Base-by-base conservation (phyloP, 192 early-diverging fungal species). In the Oehlia diaphana region DNA sequence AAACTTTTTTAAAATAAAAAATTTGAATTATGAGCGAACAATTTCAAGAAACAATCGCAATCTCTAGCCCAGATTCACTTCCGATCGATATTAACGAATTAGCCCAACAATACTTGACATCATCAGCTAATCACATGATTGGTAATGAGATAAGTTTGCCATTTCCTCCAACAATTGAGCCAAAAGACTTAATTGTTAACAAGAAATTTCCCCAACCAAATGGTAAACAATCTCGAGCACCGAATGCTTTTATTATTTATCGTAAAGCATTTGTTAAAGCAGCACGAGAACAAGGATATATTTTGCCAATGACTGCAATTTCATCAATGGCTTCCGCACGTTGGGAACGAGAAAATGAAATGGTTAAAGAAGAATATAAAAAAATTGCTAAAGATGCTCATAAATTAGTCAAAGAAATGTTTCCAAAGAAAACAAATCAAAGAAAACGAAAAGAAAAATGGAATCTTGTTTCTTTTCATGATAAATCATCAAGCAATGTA, bases 371-470 rank as follows among this genome's bases (percentile, higher is more conserved):
- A 39, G 42, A 72, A 39, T 72, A 72, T 4, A 72, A 72, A 14
- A 72, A 19, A 72, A 72, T 72, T n/a, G 70, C 70, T 13, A 72
- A 72, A 42, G 70, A 33, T 12, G 39, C 70, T 47, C n/a, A 72
- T 21, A 26, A 39, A 47, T 39, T 39, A 72, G n/a, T 23, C 13
- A 47, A 72, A 23, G 44, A 39, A 2, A 23, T 72, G 70, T 72
- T 33, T 21, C 70, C 70, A 7, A 72, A 72, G 21, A 37, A 37
- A 23, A 13, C 33, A 21, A 37, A 37, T 16, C 21, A 13, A 37
- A 72, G 44, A 19, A 47, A 58, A 19, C 53, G 39, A 44, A 37
- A 37, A 72, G 44, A 72, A 44, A 72, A 19, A 72, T 72, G 70
- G 70, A 72, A 65, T 7, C n/a, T 65, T 6, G 64, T 65, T 65